Base-by-base conservation (phyloP, 2,329 filamentous ascomycete species). In the Phoma sp. region DNA sequence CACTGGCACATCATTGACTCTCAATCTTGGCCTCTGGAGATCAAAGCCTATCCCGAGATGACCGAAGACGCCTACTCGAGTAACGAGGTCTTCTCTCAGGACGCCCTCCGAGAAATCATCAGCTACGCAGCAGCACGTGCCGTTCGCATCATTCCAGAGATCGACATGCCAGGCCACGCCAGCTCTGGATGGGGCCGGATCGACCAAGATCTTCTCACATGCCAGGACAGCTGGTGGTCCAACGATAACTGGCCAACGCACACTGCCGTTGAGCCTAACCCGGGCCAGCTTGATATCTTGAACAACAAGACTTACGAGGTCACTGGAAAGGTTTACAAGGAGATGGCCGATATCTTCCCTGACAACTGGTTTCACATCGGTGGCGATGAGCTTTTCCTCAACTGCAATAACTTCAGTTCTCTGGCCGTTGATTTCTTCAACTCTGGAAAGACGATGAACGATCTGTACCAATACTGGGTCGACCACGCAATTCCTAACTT, bases 101-200 rank as follows among this genome's bases (percentile, higher is more conserved):
- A 64, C 0, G 74, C 77, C 52, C 67, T 84, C 40, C 73, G 68
- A 14, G 70, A 71, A 2, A 69, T 84, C 44, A 76, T 84, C 45
- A 64, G 67, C 10, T 84, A 83, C 58, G 82, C 80, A 13, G 75
- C 79, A 33, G 78, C 79, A 30, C 83, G 83, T 14, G 84, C 80
- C 51, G 77, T 86, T n/a, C 82, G 84, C 49, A 76, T 86, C 50
- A 76, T 86, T 30, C 82, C 84, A n/a, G 84, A 86, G 62, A 79
- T 86, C 37, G 84, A 86, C 66, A 86, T 86, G 82, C 84, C 84
- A 6, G 82, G 83, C 41, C 84, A 86, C 65, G 79, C 82, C 5
- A 75, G 77, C 27, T 78, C 81, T 0, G 82, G 82, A 27, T 85
- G 82, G 82, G 76, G 81, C 48, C 82, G 83, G 55, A 75, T 86